phyloP scores from a whole-genome alignment of 352 stramenopile genomes.

The Phytophthora europaea region DNA sequence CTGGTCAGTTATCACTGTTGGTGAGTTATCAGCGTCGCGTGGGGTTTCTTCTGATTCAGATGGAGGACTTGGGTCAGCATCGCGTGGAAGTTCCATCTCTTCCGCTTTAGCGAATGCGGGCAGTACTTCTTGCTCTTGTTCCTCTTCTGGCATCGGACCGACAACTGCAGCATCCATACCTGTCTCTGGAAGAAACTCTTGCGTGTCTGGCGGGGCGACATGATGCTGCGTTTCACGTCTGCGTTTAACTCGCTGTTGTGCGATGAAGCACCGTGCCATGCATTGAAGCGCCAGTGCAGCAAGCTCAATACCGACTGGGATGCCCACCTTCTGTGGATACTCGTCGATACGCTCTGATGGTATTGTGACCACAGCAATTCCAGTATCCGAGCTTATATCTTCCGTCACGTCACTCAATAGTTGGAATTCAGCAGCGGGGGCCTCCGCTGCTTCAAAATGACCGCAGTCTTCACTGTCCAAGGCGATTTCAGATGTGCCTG shows the following conservation, averaged over 20 bases:
- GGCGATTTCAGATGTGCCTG: background rate
- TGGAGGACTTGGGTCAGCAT: background rate
- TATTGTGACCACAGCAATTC: background rate
- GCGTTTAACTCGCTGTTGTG: slow-evolving; percentile 34
- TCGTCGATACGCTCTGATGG: background rate
- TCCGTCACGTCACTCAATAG: background rate
- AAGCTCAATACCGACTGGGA: slow-evolving; percentile 4
- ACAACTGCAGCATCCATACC: background rate
- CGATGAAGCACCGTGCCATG: slow-evolving; percentile 45
- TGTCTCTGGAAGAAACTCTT: background rate
- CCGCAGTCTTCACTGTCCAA: background rate
- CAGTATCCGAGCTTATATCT: background rate
- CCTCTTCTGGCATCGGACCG: background rate
- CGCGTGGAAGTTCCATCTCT: background rate
- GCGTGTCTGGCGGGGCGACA: background rate
- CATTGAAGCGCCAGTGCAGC: slow-evolving; percentile 55
- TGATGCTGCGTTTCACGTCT: slow-evolving; percentile 28
- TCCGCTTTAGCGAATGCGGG: background rate
- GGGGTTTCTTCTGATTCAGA: background rate
- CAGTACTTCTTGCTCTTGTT: background rate
- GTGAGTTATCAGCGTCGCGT: background rate
- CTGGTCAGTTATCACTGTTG: background rate
- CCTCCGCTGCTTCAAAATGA: background rate
- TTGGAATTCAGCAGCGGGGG: background rate
- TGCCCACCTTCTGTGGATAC: background rate